These are phyloP conservation scores for Ceratobasidium sp. DNA, from an alignment of 1,284 basidiomycete genomes.

Conservation along the genomic window DNA sequence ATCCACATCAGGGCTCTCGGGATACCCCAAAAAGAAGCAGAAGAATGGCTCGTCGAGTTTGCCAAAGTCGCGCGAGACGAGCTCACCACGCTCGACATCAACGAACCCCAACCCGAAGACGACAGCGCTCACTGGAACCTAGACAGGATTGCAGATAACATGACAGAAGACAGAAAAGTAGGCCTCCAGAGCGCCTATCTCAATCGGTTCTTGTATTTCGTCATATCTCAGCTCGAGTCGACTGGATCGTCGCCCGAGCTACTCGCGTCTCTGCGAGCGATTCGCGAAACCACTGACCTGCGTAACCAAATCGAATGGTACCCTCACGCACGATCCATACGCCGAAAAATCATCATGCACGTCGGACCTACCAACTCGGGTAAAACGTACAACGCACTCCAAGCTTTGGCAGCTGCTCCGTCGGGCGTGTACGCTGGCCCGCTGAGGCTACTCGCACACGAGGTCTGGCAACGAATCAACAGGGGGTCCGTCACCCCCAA, in stretches of 20 bases:
- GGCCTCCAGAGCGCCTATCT: neutral
- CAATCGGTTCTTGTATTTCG: slow-evolving; percentile 11
- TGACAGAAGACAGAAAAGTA: slow-evolving; percentile 3
- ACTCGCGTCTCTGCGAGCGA: neutral
- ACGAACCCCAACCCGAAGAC: neutral
- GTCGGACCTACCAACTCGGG: slow-evolving; percentile 98
- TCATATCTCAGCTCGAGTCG: slow-evolving; percentile 17
- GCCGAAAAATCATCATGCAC: slow-evolving; percentile 89
- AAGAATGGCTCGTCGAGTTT: slow-evolving; percentile 6
- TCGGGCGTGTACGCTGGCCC: slow-evolving; percentile 91
- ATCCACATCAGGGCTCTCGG: slow-evolving; percentile 1
- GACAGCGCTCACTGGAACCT: slow-evolving; percentile 21
- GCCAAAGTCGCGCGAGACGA: neutral
- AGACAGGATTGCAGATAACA: neutral
- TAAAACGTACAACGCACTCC: slow-evolving; percentile 93
- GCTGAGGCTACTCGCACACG: slow-evolving; percentile 90
- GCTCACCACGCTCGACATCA: neutral
- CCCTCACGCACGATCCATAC: slow-evolving; percentile 56
- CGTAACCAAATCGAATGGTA: slow-evolving; percentile 40
- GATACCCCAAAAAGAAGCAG: neutral
- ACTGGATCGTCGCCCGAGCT: neutral
- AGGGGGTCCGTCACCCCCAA: slow-evolving; percentile 72
- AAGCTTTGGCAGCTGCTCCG: slow-evolving; percentile 79
- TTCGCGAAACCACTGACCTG: slow-evolving; percentile 36
- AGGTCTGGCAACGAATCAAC: slow-evolving; percentile 93